phyloP scores from a whole-genome alignment of 2,329 filamentous ascomycete genomes.

The Pseudogymnoascus sp. region DNA sequence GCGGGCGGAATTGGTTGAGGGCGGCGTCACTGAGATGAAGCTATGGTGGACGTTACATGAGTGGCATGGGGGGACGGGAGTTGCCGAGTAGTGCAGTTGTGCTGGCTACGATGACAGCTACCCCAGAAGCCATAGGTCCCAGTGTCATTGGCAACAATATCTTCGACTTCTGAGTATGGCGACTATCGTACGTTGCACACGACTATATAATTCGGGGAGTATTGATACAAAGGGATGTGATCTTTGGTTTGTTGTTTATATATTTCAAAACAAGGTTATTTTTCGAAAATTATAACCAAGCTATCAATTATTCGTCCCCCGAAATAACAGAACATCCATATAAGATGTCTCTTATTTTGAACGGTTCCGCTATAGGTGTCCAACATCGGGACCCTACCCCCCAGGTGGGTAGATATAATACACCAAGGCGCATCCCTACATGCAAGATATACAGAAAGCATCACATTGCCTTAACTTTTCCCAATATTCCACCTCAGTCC shows the following conservation, averaged over 20 bases:
- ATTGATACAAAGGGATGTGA: background rate
- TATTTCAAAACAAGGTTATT: background rate
- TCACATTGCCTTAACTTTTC: background rate
- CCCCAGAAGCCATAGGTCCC: background rate
- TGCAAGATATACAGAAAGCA: too few species aligned
- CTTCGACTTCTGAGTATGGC: background rate
- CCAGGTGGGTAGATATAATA: background rate
- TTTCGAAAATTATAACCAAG: background rate
- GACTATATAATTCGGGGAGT: background rate
- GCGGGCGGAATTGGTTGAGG: background rate
- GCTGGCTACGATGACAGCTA: background rate
- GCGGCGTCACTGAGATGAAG: background rate
- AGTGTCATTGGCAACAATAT: background rate
- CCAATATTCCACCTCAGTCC: background rate
- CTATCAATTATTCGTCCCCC: background rate
- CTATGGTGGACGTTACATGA: background rate
- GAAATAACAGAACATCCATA: background rate
- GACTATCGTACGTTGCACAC: background rate
- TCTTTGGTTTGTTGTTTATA: background rate
- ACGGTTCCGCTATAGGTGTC: background rate
- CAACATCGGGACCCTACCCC: background rate
- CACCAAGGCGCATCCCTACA: too few species aligned
- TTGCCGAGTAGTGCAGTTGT: background rate
- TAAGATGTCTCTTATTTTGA: background rate
- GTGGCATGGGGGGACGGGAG: slow-evolving; percentile 1